phyloP scores from a whole-genome alignment of 2,329 filamentous ascomycete species.

The Scedosporium aurantiacum region DNA sequence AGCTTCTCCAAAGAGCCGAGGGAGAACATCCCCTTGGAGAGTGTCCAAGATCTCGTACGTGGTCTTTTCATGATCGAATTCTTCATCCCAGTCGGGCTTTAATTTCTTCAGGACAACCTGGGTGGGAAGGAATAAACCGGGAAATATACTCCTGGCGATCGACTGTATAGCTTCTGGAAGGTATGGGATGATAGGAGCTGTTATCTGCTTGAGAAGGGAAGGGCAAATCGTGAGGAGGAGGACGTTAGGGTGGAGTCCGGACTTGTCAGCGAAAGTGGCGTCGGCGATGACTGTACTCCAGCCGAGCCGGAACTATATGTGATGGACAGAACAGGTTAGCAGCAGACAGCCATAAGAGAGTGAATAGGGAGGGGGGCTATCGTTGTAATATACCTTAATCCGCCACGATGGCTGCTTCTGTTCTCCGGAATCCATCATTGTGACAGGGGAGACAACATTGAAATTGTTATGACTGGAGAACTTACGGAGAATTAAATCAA shows the following conservation, averaged over 20 bases:
- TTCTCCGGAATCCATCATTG: too few species aligned
- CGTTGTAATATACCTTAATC: too few species aligned
- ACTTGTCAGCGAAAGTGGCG: background rate
- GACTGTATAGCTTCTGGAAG: background rate
- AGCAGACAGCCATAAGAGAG: too few species aligned
- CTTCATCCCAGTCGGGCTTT: background rate
- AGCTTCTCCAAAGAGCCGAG: background rate
- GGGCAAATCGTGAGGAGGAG: background rate
- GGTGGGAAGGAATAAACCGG: background rate
- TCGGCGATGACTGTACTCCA: background rate
- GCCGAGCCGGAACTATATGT: background rate
- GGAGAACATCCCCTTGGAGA: background rate
- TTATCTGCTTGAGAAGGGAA: background rate
- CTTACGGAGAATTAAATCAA: too few species aligned
- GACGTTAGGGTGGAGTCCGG: background rate
- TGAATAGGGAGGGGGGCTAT: too few species aligned
- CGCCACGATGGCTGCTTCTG: too few species aligned
- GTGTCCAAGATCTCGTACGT: background rate
- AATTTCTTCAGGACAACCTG: background rate
- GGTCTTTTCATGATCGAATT: background rate
- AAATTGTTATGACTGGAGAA: too few species aligned
- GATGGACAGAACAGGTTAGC: background rate
- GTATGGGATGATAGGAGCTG: background rate
- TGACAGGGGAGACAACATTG: too few species aligned
- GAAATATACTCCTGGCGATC: background rate